Evolutionary conservation across 2,329 filamentous ascomycete genomes (phyloP).

Genomic region (Xylaria hypoxylon): DNA sequence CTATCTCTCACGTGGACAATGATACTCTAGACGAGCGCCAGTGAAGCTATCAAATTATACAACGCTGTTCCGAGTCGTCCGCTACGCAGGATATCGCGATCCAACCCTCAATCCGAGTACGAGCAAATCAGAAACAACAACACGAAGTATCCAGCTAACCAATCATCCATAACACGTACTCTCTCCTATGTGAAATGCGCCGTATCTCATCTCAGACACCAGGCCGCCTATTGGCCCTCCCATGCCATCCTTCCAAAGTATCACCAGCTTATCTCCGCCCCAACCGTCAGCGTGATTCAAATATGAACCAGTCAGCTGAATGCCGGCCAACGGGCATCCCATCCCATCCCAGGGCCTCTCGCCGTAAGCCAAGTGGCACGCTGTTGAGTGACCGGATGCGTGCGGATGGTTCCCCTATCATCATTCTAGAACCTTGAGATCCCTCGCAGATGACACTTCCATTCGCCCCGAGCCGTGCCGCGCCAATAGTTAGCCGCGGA

Average conservation of each 20-base stretch:
- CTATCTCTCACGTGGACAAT: not conserved
- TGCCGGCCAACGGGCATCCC: too few relatives aligned
- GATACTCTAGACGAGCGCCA: too few relatives aligned
- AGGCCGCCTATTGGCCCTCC: not conserved
- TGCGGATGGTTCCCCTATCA: not conserved
- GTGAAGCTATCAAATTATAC: not conserved
- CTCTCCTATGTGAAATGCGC: not conserved
- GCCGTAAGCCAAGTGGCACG: constrained; percentile 25
- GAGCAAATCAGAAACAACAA: not conserved
- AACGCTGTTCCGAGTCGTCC: not conserved
- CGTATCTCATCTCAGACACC: not conserved
- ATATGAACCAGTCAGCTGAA: too few relatives aligned
- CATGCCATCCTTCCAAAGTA: too few relatives aligned
- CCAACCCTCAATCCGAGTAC: not conserved
- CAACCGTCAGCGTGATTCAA: too few relatives aligned
- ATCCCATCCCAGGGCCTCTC: constrained; percentile 4
- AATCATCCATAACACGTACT: not conserved
- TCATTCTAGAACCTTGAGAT: not conserved
- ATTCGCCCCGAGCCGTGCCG: not conserved
- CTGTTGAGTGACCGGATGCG: not conserved
- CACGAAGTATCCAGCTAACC: not conserved
- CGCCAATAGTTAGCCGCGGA: not conserved
- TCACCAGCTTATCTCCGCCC: too few relatives aligned
- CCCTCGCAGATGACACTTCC: too few relatives aligned
- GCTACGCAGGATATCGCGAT: not conserved